Base-by-base conservation (phyloP, 2,329 filamentous ascomycete genomes). In the Aspergillus melleus region DNA sequence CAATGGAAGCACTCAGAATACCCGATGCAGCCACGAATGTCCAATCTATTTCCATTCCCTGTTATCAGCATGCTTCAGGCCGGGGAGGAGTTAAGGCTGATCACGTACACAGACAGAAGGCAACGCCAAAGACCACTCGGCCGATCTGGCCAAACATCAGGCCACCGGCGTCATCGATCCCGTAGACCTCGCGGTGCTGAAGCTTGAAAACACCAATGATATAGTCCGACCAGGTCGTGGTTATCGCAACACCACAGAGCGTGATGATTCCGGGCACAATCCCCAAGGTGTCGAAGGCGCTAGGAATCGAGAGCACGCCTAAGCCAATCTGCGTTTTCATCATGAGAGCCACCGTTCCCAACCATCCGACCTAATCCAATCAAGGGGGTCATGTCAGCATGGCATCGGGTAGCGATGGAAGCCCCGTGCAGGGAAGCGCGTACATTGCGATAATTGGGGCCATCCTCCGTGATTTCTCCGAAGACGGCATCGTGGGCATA, bases 91-190 rank as follows among this genome's bases (percentile, higher is more conserved):
- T 9, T 8, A 9, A 32, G 42, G 36, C 1, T 14, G 4, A 14
- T 22, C 20, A 22, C 57, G 20, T 59, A 66, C 67, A 68, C 4
- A 69, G 56, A 19, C 61, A 62, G 19, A 68, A 67, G 1, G 53
- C 60, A 11, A 12, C 19, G 1, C 62, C 62, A 22, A 86, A 74
- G 12, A 84, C 63, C 61, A 84, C 83, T 26, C 80, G 77, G 0
- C 84, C 83, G 5, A 81, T 58, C 0, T 77, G 80, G 3, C 84
- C 84, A 55, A 85, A 84, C 22, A 86, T 74, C 57, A 85, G 79
- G 44, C 73, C 72, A 11, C 83, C 83, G 0, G 81, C 83, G 60
- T 86, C 83, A 53, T 83, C 84, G 74, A 86, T 84, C 42, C 80
- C 81, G 65, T 86, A 85, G 4, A 86, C 82, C 59, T 84, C 76